Percentiles rank a stretch among this genome's conserved stretches.
phyloP scores from a whole-genome alignment of 768 basidiomycete genomes.

The Lyophyllum semitale region DNA sequence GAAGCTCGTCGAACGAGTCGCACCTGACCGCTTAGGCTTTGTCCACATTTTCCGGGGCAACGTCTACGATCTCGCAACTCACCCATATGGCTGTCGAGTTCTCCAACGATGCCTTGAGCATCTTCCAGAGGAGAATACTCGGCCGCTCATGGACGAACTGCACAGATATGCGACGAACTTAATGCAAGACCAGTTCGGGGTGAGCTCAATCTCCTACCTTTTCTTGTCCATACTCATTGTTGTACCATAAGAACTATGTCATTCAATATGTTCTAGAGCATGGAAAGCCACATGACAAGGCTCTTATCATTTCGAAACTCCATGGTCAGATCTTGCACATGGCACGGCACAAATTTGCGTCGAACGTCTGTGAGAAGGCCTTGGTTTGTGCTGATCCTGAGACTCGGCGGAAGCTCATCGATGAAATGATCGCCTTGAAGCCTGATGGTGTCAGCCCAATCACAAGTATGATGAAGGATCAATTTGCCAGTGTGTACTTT shows the following conservation, averaged over 20 bases:
- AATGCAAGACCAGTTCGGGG: slow-evolving; percentile 92
- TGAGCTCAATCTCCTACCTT: slow-evolving; percentile 36
- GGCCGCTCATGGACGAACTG: slow-evolving; percentile 80
- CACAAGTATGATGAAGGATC: slow-evolving; percentile 81
- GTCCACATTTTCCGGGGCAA: slow-evolving; percentile 75
- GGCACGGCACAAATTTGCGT: slow-evolving; percentile 90
- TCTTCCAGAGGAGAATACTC: slow-evolving; percentile 65
- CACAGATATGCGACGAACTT: slow-evolving; percentile 68
- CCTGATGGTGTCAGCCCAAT: slow-evolving; percentile 71
- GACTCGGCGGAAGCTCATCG: slow-evolving; percentile 69
- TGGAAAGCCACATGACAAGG: slow-evolving; percentile 70
- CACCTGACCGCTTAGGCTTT: slow-evolving; percentile 75
- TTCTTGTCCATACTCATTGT: slow-evolving; percentile 16
- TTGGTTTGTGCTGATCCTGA: slow-evolving; percentile 65
- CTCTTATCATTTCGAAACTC: slow-evolving; percentile 65
- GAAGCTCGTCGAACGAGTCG: slow-evolving; percentile 82
- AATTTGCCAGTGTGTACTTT: slow-evolving; percentile 74
- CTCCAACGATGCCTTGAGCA: slow-evolving; percentile 92
- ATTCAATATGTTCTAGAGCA: slow-evolving; percentile 90
- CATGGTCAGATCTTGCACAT: slow-evolving; percentile 78
- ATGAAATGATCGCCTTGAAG: slow-evolving; percentile 74
- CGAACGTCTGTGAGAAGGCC: slow-evolving; percentile 95
- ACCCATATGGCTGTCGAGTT: slow-evolving; percentile 94
- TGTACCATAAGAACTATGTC: slow-evolving; percentile 76
- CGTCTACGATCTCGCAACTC: slow-evolving; percentile 79